Base-by-base conservation (phyloP, 2,329 filamentous ascomycete genomes). In the Podosphaera xanthii region DNA sequence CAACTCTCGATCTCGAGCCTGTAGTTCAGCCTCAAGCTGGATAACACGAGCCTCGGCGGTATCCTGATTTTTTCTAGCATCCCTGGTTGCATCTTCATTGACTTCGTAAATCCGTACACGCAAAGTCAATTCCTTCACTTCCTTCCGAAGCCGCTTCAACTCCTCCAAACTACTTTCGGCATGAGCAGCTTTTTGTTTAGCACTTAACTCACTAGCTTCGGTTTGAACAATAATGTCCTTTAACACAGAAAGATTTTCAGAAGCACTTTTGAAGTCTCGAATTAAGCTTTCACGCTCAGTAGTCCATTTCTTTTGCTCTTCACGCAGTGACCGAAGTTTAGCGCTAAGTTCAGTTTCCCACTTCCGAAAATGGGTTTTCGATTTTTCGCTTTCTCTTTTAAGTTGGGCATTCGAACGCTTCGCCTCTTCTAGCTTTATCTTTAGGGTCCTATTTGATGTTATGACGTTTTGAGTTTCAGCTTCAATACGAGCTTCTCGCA, bases 381-480 rank as follows among this genome's bases (percentile, higher is more conserved):
- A 83, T 64, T 81, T 84, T 61, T 87, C 80, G 0, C 80, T 82
- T 65, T 90, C 86, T 63, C 81, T 84, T 65, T 82, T 83, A 57
- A 84, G 77, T 66, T 86, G 82, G 61, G 79, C 74, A 69, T 87
- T 84, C 1, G 78, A 74, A 64, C 83, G 81, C 65, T 86, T 86
- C 1, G 84, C 82, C 59, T 87, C 85, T 59, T 85, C 81, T 7
- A 88, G 76, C 58, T 85, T 83, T 59, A 80, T 80, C 68, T 84
- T 87, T 36, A 91, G 72, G 30, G 80, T 81, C 22, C 85, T 81
- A 67, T 90, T 91, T 22, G 78, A 82, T 65, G 88, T 84, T 63
- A 91, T 80, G 2, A 92, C 72, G 58, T 89, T 88, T 64, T 91
- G 86, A 1, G 84, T 88, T 67, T 92, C 86, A 0, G 87, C 86